Evolutionary conservation across 148 eudicot genomes (phyloP), one percentile per base, ranked within the genome.

Genomic region (Rhododendron kiyosumense): DNA sequence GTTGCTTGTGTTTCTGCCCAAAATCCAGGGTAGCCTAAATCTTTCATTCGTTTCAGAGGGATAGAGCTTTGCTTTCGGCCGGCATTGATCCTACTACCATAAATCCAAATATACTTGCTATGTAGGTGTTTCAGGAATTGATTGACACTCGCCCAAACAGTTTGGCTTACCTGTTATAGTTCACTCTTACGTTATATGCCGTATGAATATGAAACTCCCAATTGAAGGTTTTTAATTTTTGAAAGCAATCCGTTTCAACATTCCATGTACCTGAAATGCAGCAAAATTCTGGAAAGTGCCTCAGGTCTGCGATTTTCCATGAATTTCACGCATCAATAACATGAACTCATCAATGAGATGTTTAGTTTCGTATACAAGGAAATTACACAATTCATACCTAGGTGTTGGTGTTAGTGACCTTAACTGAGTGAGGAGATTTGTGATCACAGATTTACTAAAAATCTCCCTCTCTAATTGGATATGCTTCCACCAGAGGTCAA

Each of bases 401-500:
- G 95, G 93, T 43, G 90, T 90, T 28, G 97, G 96, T 84, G 87
- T 91, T 32, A 91, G 79, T 41, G 86, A 82, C 28, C 85, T 86
- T 67, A 94, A 87, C 59, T 95, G 91, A 38, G 67, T 28, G 20
- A 85, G 7, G 98, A 94, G 81, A n/a, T 94, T 81, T 12, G 87
- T 91, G 45, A 94, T 90, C 63, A 57, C 22, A 49, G 14, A 86
- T n/a, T 86, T 86, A n/a, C n/a, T 81, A 81, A 82, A 94, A 46
- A 90, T 3, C 87, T 93, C 94, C 84, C 86, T 93, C 45, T 98
- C 96, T 7, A 96, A 95, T 51, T 88, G 93, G 71, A 94, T 98
- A 90, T 96, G 93, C 46, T 91, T 92, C 95, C 93, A 93, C 98
- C 98, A 96, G 81, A 94, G 94, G 88, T 96, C 98, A 71, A n/a